Base-by-base conservation (phyloP, 306 rosid genomes). In the Senna siamea region DNA sequence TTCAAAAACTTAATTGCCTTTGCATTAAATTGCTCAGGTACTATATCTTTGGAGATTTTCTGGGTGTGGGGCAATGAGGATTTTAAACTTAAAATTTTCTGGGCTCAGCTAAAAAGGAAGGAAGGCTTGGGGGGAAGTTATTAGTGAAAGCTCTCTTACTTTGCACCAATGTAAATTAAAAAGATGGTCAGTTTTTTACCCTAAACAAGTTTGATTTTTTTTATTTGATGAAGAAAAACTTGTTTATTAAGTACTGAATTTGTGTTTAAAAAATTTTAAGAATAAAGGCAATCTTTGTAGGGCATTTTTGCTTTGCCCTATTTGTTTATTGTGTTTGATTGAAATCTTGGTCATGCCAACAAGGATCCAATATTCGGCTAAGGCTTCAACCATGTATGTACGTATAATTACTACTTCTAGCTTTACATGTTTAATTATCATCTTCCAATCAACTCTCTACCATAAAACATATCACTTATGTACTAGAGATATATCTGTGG, bases 341-440 rank as follows among this genome's bases (percentile, higher is more conserved):
- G 76, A 51, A 62, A 7, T 46, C 66, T 73, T 52, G 52, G 26
- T 32, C 56, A 59, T 60, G 74, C 76, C 74, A 78, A 66, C 74
- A 47, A 66, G 48, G 74, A 78, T 28, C 5, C 69, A 38, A 64
- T 64, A 35, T 61, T 56, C 66, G 43, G 19, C 32, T 14, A 34
- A 64, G 72, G 75, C 19, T 77, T 40, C 62, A 20, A 41, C 32
- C 67, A 15, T 58, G 50, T 9, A 15, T 20, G 5, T 17, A 53
- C 48, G 12, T 15, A 70, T 64, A 47, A 66, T 76, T 55, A 18
- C 62, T 19, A 0, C 19, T 62, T 65, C 50, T 53, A 62, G 60
- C 66, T 18, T 26, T 55, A 22, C 32, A 35, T 34, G 44, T 32
- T 62, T 41, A 20, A 51, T 28, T 20, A 35, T 59, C 34, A 53